Evolutionary conservation across 371 early-diverging fungal species (phyloP).

Genomic region (Mucor saturninus): DNA sequence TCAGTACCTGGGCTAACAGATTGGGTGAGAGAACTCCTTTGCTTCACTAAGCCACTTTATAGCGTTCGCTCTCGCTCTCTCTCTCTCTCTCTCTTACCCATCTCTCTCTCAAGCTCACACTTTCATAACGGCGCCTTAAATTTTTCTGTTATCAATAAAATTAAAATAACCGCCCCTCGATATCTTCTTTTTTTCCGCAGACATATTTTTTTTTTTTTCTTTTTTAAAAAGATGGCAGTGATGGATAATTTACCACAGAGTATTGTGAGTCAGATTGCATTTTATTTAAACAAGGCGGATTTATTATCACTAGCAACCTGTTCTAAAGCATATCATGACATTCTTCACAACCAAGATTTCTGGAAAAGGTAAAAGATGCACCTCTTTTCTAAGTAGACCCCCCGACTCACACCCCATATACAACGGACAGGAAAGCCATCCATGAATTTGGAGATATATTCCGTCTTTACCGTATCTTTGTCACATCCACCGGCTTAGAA

Average conservation of each 20-base stretch:
- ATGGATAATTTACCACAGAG: constrained; percentile 1
- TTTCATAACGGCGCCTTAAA: too few relatives aligned
- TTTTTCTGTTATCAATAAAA: too few relatives aligned
- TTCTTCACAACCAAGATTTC: constrained; percentile 5
- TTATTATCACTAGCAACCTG: constrained; percentile 4
- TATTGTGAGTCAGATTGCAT: constrained; percentile 8
- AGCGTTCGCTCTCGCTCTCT: background rate
- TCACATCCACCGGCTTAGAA: constrained; percentile 51
- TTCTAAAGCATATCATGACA: constrained; percentile 1
- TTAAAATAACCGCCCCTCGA: too few relatives aligned
- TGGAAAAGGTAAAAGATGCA: constrained; percentile 34
- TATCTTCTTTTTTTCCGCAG: too few relatives aligned
- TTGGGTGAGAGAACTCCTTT: constrained; percentile 53
- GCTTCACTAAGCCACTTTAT: constrained; percentile 19
- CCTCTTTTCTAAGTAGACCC: too few relatives aligned
- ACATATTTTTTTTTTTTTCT: too few relatives aligned
- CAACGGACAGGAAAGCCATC: constrained; percentile 41
- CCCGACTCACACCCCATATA: too few relatives aligned
- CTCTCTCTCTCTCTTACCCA: background rate
- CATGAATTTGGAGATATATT: constrained; percentile 65
- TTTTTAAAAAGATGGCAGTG: too few relatives aligned
- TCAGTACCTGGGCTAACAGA: constrained; percentile 41
- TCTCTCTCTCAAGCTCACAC: background rate
- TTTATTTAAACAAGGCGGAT: constrained; percentile 7
- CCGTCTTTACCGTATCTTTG: constrained; percentile 50